Conservation (phyloP, 2,329 filamentous ascomycete species). For the Pseudogymnoascus sp. region DNA sequence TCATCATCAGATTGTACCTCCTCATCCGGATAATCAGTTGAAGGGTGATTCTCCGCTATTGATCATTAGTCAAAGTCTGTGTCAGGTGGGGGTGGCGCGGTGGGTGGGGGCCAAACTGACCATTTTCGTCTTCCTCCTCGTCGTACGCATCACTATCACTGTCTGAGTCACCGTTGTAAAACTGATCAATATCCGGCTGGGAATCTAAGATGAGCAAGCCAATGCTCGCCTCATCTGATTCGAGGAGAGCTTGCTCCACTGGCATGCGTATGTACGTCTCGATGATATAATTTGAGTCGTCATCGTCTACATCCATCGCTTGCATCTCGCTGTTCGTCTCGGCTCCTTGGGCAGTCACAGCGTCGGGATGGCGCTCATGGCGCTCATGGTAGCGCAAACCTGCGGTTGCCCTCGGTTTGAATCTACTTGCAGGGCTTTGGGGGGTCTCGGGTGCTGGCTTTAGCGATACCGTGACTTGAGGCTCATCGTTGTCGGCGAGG, state of each 20-base stretch:
- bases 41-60: constrained; percentile 70
- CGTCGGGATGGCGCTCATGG: constrained; percentile 48
- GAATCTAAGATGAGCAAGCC: constrained; percentile 28
- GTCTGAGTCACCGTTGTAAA: constrained; percentile 50
- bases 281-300: constrained; percentile 53
- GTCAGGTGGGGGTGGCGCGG: background rate
- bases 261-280: constrained; percentile 59
- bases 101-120: constrained; percentile 32
- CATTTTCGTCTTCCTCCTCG: constrained; percentile 60
- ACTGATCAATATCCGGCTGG: constrained; percentile 41
- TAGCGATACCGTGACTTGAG: constrained; percentile 11
- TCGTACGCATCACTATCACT: constrained; percentile 50
- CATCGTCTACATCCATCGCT: constrained; percentile 34
- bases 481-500: constrained; percentile 31
- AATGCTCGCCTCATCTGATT: constrained; percentile 43
- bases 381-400: constrained; percentile 48
- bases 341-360: constrained; percentile 21
- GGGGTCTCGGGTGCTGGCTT: constrained; percentile 10
- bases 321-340: constrained; percentile 23
- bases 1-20: constrained; percentile 68
- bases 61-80: constrained; percentile 14
- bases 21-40: constrained; percentile 73
- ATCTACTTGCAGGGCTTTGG: constrained; percentile 31
- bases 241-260: constrained; percentile 40
- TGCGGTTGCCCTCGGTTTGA: constrained; percentile 48